Evolutionary conservation across 2,329 filamentous ascomycete species (phyloP), one percentile per base, ranked within the genome.

Genomic region (Pestalotiopsis sp.): DNA sequence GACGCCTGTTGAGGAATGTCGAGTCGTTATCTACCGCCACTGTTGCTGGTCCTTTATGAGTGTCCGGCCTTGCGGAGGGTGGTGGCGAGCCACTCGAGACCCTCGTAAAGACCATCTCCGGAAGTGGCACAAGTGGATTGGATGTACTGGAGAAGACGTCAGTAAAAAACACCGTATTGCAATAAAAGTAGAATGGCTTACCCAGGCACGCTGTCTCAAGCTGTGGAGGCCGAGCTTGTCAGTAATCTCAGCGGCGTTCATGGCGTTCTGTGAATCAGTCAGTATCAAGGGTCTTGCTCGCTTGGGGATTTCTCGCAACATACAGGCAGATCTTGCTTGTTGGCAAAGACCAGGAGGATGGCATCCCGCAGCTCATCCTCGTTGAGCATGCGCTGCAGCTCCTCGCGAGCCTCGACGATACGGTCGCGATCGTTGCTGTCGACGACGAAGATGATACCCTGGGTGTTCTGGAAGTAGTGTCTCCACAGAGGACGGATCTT

Each of bases 401-500:
- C 96, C 83, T 97, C 94, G 72, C 94, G 91, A 78, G 96, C 96
- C 88, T 99, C 96, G 76, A 96, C 92, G 78, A 99, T 92, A 90
- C 96, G 94, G 83, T 97, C 94, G 81, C 94, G 93, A 90, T 99
- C 96, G 85, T 97, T 98, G 86, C 92, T 95, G 86, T 99, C 96
- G 81, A 99, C 94, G 76, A 99, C 96, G 89, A 99, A 99, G 86
- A 99, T 98, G 83, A 99, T 95, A 82, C 96, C 96, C 85, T 99
- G 96, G 75, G 96, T 99, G 85, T 97, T 97, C 85, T 97, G 94
- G 91, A 98, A 99, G 88, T 99, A 99, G 85, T 98, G 96, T 87
- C 96, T 94, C 96, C 96, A 99, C 80, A 99, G 88, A 80, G 96
- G 96, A 83, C 96, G 91, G 82, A 99, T 99, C 93, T 98, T 98